Evolutionary conservation across 2,329 filamentous ascomycete genomes (phyloP).

Genomic region (Trichoderma atroviride): DNA sequence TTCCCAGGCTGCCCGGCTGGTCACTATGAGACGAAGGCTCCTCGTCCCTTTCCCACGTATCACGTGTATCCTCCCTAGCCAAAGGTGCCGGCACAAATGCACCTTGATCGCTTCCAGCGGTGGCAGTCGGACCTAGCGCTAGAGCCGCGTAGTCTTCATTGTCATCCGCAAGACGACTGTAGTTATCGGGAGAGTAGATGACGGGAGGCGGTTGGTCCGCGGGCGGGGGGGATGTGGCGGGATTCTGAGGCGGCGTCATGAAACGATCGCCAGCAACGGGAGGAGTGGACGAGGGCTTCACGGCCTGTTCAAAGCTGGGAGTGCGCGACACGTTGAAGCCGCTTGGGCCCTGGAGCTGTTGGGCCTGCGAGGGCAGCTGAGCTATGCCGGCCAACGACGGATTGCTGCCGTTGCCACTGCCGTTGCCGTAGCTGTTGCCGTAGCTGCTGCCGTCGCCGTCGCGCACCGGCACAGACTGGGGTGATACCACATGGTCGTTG

Average conservation of each 20-base stretch:
- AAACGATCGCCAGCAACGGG: slow-evolving; percentile 7
- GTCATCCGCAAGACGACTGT: slow-evolving; percentile 71
- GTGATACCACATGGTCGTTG: slow-evolving; percentile 13
- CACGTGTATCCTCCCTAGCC: slow-evolving; percentile 13
- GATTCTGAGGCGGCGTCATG: not conserved
- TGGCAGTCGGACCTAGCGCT: slow-evolving; percentile 51
- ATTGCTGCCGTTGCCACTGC: not conserved
- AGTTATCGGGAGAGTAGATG: slow-evolving; percentile 75
- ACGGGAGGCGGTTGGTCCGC: slow-evolving; percentile 60
- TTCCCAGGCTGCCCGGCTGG: not conserved
- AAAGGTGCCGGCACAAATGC: slow-evolving; percentile 23
- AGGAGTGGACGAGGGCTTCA: slow-evolving; percentile 13
- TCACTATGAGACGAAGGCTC: slow-evolving; percentile 2
- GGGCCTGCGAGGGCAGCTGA: slow-evolving; percentile 13
- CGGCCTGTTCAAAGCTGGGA: slow-evolving; percentile 22
- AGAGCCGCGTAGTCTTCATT: slow-evolving; percentile 61
- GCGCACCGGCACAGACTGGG: slow-evolving; percentile 14
- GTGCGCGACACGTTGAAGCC: slow-evolving; percentile 15
- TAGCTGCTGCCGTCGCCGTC: not conserved
- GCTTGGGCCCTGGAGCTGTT: slow-evolving; percentile 5
- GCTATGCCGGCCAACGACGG: slow-evolving; percentile 17
- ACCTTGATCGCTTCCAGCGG: slow-evolving; percentile 41
- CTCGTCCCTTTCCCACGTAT: slow-evolving; percentile 27
- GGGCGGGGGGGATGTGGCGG: not conserved
- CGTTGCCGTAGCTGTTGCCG: not conserved